Base-by-base conservation (phyloP, 1,139 yeast species). In the Nakaseomyces nivariensis region DNA sequence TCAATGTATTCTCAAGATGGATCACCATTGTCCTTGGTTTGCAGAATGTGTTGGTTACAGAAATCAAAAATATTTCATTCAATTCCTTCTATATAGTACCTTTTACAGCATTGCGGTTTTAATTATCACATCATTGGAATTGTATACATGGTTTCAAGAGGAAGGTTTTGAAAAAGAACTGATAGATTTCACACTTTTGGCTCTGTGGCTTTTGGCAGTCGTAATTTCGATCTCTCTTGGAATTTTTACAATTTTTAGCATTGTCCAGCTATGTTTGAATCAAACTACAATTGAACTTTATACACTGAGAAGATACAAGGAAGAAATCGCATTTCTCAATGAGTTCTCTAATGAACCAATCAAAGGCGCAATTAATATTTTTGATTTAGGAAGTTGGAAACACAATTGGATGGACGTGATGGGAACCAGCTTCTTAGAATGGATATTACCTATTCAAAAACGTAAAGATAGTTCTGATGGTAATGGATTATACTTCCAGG, bases 1-100 rank as follows among this genome's bases (percentile, higher is more conserved):
- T 9, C 69, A 68, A 48, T 92, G 98, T 67, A 75, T 86, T 1
- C 72, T 92, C 49, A 72, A 76, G 53, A 84, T 84, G 92, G 94
- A 85, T 67, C 98, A 92, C 62, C 95, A 86, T 67, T 92, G 98
- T 64, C 97, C 98, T 0, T 92, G 98, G 98, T 89, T 92, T 63
- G 81, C 95, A 4, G 74, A 79, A 10, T 92, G 98, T 65, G 79
- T 94, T 50, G 98, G 98, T 0, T 84, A 76, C 67, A 70, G 70
- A 45, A 90, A 90, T 67, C 90, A 87, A 60, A 85, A 87, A 67
- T 78, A 72, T 61, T 90, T 88, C 63, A 66, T 88, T 25, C 96
- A 89, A 66, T 85, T 86, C 61, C 67, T 92, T 50, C 45, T 74
- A 9, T 84, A 85, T 61, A 72, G 79, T 5, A 67, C 81, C 1